Evolutionary conservation across 352 stramenopile species (phyloP).

Genomic region (Pythium diclinum): DNA sequence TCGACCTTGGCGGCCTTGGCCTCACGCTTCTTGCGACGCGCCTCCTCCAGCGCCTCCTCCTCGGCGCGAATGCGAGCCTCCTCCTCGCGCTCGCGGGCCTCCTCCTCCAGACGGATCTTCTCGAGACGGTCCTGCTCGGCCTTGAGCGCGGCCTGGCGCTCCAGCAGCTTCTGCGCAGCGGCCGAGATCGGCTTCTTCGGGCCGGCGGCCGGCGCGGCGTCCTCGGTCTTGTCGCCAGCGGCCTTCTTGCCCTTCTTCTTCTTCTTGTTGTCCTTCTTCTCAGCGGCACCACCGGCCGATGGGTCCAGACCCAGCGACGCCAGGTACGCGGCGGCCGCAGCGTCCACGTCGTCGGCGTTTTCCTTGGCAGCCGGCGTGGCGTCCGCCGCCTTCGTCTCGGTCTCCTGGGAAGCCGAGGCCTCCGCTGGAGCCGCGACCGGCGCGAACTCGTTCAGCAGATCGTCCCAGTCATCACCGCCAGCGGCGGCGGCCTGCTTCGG

Average conservation of each 20-base stretch:
- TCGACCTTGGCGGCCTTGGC: constrained; percentile 87
- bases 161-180: constrained; percentile 63
- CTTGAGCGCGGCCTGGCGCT: constrained; percentile 68
- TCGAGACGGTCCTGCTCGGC: constrained; percentile 76
- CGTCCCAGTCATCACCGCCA: constrained; percentile 58
- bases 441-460: constrained; percentile 73
- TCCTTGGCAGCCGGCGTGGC: constrained; percentile 17
- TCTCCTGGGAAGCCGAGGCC: constrained; percentile 31
- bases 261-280: constrained; percentile 87
- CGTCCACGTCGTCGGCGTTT: constrained; percentile 44
- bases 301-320: constrained; percentile 70
- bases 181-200: constrained; percentile 75
- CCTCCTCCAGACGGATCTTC: constrained; percentile 51
- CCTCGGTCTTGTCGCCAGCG: constrained; percentile 25
- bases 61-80: constrained; percentile 43
- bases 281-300: constrained; percentile 54
- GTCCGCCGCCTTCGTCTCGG: constrained; percentile 6
- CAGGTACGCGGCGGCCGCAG: constrained; percentile 69
- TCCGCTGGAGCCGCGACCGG: constrained; percentile 18
- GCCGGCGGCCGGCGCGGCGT: constrained; percentile 17
- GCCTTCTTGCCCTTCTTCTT: constrained; percentile 73
- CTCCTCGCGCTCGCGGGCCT: constrained; percentile 64
- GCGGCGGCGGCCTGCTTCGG: constrained; percentile 44
- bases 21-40: constrained; percentile 81
- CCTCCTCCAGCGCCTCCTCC: constrained; percentile 51